phyloP scores from a whole-genome alignment of 176 grass and related monocot genomes.

The Thalia dealbata region DNA sequence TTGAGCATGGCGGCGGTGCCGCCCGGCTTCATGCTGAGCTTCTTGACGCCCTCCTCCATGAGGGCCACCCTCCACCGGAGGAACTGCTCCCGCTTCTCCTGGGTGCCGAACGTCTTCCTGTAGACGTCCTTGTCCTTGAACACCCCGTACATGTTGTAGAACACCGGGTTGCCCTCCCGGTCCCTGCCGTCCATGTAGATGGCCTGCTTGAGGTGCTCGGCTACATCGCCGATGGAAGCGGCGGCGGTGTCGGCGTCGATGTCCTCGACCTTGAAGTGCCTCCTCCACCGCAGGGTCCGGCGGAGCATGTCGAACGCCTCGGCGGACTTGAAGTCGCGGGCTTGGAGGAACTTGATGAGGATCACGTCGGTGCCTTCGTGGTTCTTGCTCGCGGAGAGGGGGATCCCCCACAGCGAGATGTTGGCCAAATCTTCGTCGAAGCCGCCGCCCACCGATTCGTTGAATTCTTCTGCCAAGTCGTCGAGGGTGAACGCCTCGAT shows the following conservation, averaged over 20 bases:
- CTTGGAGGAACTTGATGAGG: slow-evolving; percentile 82
- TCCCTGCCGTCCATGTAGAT: slow-evolving; percentile 50
- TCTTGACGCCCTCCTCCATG: slow-evolving; percentile 58
- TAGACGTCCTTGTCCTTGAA: slow-evolving; percentile 86
- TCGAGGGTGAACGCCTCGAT: neutral
- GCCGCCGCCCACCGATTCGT: slow-evolving; percentile 25
- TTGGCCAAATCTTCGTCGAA: neutral
- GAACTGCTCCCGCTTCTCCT: slow-evolving; percentile 51
- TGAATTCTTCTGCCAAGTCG: slow-evolving; percentile 11
- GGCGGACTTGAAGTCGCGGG: slow-evolving; percentile 67
- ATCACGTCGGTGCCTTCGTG: slow-evolving; percentile 75
- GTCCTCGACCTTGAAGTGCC: slow-evolving; percentile 49
- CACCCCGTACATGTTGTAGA: slow-evolving; percentile 75
- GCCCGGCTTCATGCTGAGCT: slow-evolving; percentile 54
- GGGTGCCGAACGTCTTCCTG: slow-evolving; percentile 51
- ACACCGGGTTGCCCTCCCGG: slow-evolving; percentile 69
- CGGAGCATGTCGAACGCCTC: slow-evolving; percentile 70
- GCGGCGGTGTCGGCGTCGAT: slow-evolving; percentile 28
- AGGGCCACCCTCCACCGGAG: slow-evolving; percentile 67
- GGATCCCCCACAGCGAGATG: slow-evolving; percentile 43
- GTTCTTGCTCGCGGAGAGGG: slow-evolving; percentile 29
- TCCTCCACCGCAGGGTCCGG: slow-evolving; percentile 64
- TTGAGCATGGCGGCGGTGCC: slow-evolving; percentile 27
- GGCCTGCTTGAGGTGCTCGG: slow-evolving; percentile 22
- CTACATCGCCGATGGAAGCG: slow-evolving; percentile 15